Evolutionary conservation across 1,284 basidiomycete species (phyloP).

Genomic region (Ganoderma lingzhi): DNA sequence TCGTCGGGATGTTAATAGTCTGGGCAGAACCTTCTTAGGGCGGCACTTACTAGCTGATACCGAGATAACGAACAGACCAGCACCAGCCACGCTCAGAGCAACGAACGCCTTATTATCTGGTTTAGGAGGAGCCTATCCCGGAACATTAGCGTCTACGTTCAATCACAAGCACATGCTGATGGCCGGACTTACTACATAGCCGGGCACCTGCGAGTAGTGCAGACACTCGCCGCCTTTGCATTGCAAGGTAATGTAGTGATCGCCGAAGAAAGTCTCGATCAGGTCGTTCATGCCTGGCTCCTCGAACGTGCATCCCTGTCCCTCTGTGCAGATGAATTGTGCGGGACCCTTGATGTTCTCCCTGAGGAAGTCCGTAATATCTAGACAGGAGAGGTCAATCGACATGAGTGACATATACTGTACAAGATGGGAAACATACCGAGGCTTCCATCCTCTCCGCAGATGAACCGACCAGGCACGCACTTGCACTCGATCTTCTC

Average conservation of each 20-base stretch:
- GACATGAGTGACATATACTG: neutral
- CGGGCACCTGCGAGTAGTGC: slow-evolving; percentile 93
- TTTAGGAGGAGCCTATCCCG: slow-evolving; percentile 70
- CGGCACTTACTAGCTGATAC: slow-evolving; percentile 56
- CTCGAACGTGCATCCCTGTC: slow-evolving; percentile 85
- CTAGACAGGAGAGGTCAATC: slow-evolving; percentile 50
- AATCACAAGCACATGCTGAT: neutral
- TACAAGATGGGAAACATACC: slow-evolving; percentile 58
- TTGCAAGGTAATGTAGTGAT: slow-evolving; percentile 86
- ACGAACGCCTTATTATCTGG: slow-evolving; percentile 87
- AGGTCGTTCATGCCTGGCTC: slow-evolving; percentile 97
- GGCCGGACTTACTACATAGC: slow-evolving; percentile 71
- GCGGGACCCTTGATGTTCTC: slow-evolving; percentile 94
- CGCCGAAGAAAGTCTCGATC: slow-evolving; percentile 94
- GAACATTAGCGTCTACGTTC: slow-evolving; percentile 10
- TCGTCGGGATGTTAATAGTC: too few relatives aligned
- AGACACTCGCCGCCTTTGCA: slow-evolving; percentile 95
- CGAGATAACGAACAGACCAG: slow-evolving; percentile 72
- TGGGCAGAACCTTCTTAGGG: neutral
- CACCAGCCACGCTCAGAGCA: slow-evolving; percentile 83
- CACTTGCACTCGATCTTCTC: slow-evolving; percentile 90
- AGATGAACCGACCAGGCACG: slow-evolving; percentile 92
- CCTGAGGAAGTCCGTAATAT: slow-evolving; percentile 92
- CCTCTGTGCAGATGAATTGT: slow-evolving; percentile 83
- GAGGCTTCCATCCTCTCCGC: slow-evolving; percentile 94